These are phyloP conservation scores for Sporormia fimetaria DNA, from an alignment of 495 filamentous ascomycete species.

Conservation along the genomic window DNA sequence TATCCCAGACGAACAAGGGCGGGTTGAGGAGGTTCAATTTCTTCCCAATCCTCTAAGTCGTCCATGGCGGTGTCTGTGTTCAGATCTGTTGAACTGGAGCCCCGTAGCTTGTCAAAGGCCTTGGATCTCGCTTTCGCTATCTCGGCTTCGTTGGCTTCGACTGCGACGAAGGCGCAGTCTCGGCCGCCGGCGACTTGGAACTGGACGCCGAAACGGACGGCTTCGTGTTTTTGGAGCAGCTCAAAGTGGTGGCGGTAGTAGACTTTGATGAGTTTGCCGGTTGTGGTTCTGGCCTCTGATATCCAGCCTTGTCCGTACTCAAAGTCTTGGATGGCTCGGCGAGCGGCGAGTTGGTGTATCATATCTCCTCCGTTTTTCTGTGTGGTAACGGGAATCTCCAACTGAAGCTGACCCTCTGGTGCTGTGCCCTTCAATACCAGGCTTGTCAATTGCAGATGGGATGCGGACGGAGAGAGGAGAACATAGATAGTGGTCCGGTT, in stretches of 20 bases:
- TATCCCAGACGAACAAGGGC: too few species aligned
- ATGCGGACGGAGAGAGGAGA: constrained; percentile 41
- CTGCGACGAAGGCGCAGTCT: constrained; percentile 59
- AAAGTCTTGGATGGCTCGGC: constrained; percentile 53
- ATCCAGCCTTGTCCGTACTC: constrained; percentile 62
- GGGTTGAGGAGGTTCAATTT: too few species aligned
- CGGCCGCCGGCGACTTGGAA: constrained; percentile 57
- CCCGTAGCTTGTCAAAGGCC: constrained; percentile 1
- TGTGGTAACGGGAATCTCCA: constrained; percentile 48
- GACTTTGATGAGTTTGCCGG: constrained; percentile 38
- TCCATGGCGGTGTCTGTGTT: neutral
- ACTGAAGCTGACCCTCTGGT: constrained; percentile 42
- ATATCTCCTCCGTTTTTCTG: constrained; percentile 40
- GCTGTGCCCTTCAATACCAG: constrained; percentile 47
- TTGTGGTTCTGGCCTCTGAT: constrained; percentile 35
- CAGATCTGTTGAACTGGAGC: constrained; percentile 1
- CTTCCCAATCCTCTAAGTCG: too few species aligned
- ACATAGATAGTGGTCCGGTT: constrained; percentile 51
- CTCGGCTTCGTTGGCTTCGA: constrained; percentile 35
- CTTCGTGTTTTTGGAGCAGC: constrained; percentile 50
- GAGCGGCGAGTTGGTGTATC: constrained; percentile 57
- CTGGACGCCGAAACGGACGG: constrained; percentile 46
- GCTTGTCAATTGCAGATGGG: constrained; percentile 39
- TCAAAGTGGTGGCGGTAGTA: constrained; percentile 38
- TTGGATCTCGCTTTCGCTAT: constrained; percentile 11